Evolutionary conservation across 805 yeast genomes (phyloP), one percentile per base, ranked within the genome.

Genomic region (Teunomyces cretensis): DNA sequence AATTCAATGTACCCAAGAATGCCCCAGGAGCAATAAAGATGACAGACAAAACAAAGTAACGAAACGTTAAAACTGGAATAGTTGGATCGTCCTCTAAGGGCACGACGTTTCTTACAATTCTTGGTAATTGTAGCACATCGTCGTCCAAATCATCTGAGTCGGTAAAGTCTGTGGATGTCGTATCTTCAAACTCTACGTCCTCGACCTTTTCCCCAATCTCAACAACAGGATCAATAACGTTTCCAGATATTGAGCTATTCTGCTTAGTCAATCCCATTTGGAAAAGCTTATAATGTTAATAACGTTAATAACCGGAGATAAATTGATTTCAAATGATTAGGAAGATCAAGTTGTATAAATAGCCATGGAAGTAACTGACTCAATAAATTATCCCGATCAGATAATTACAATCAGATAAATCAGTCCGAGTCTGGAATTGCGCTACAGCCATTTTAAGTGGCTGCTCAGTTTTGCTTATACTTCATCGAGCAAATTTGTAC

Each of bases 21-120:
- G 74, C 74, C 8, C 74, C 74, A 1, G 74, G 74, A 7, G 67
- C 49, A 11, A 69, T 62, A 47, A 69, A 68, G 1, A 68, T 22
- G 11, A 64, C 43, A 16, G 71, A 59, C 22, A 68, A 55, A 3
- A 69, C 36, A 41, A 68, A 64, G 48, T 64, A 67, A 2, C 74
- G 53, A 48, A 68, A 66, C 1, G 74, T 69, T 12, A 69, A 39
- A 2, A 57, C 56, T 1, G 62, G 62, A 14, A 56, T 47, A 2
- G 52, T 49, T 11, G 61, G 58, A 28, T 61, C 60, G 17, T 61
- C 60, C 2, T 54, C 55, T 26, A 68, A 46, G 2, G 61, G 53
- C 11, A 68, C 60, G 9, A 65, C 60, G 33, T 67, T 71, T 12
- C 60, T 48, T 4, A 68, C 72, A 0, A 61, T 56, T 13, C 44